A percentile compares a stretch with the other conserved stretches of the same genome.
These are phyloP conservation scores for Chimonanthus praecox DNA, from an alignment of 164 flowering plant species.

Conservation along the genomic window DNA sequence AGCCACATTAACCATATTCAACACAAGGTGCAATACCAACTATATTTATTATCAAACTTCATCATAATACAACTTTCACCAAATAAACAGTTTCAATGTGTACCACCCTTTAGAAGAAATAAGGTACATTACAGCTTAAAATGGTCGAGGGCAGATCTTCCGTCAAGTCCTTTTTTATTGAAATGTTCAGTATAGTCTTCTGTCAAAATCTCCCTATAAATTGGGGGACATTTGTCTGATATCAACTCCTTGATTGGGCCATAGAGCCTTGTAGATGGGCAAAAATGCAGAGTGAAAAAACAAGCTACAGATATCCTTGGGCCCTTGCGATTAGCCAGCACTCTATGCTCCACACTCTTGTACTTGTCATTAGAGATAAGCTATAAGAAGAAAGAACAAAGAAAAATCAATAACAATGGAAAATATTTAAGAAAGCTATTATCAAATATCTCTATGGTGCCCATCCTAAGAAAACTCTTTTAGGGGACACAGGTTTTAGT, in stretches of 20 bases:
- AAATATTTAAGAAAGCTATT: too few relatives aligned
- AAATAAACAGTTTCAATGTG: neutral
- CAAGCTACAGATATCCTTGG: constrained; percentile 31
- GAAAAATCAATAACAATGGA: too few relatives aligned
- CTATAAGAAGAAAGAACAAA: constrained; percentile 17
- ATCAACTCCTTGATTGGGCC: constrained; percentile 39
- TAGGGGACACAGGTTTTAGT: too few relatives aligned
- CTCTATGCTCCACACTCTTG: constrained; percentile 28
- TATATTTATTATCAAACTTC: neutral
- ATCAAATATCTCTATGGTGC: too few relatives aligned
- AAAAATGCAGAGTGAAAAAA: constrained; percentile 18
- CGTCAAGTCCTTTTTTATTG: constrained; percentile 5
- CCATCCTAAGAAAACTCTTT: too few relatives aligned
- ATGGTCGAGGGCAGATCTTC: constrained; percentile 1
- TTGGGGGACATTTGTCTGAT: constrained; percentile 27
- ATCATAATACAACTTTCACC: neutral
- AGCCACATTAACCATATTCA: too few relatives aligned
- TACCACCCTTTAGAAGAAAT: neutral
- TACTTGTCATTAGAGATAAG: constrained; percentile 32
- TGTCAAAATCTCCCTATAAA: constrained; percentile 15
- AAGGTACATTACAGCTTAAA: constrained; percentile 1
- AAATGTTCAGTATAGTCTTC: neutral
- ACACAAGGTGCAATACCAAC: too few relatives aligned
- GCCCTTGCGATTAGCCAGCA: constrained; percentile 13
- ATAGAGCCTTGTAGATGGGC: constrained; percentile 4